Base-by-base conservation (phyloP, 2,329 filamentous ascomycete species). In the Rasamsonia emersonii region DNA sequence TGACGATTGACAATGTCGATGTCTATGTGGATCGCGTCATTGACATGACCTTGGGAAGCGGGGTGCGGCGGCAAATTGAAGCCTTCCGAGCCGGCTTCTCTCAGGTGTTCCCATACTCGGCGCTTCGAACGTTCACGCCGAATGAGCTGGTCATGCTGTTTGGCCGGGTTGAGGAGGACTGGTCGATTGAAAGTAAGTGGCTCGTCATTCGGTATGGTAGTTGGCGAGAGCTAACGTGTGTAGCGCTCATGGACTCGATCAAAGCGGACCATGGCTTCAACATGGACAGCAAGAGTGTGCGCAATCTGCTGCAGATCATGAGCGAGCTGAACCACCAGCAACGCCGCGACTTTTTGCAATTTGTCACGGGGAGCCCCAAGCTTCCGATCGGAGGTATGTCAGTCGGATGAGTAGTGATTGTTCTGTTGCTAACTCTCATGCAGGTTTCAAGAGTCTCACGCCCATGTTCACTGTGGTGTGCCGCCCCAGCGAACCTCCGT, bases 391-490 rank as follows among this genome's bases (percentile, higher is more conserved):
- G 91, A 68, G 91, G 89, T 93, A 73, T 53, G 79, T 31, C 7
- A 15, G n/a, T n/a, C n/a, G n/a, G n/a, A n/a, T n/a, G n/a, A n/a
- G n/a, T n/a, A n/a, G n/a, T n/a, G n/a, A n/a, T n/a, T n/a, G n/a
- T n/a, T n/a, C n/a, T n/a, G n/a, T n/a, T n/a, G 14, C 39, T 41
- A 28, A 37, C 26, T 18, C 19, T 32, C 18, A 5, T 33, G 28
- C 35, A 95, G 88, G 91, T 38, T 98, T 98, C 74, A 94, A 93
- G 66, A 84, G 80, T 58, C 75, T 98, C 40, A 96, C 86, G 2
- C 91, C 91, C 13, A 95, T 96, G 80, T 96, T 98, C 56, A 98
- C 91, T 3, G 91, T 98, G 41, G 91, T 98, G 25, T 96, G 91
- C 71, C 95, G 95, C 61, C 89, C 89, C n/a, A 93, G 85, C 58